These are phyloP conservation scores for Phytophthora tubulina DNA, from an alignment of 352 stramenopile genomes.

Conservation along the genomic window DNA sequence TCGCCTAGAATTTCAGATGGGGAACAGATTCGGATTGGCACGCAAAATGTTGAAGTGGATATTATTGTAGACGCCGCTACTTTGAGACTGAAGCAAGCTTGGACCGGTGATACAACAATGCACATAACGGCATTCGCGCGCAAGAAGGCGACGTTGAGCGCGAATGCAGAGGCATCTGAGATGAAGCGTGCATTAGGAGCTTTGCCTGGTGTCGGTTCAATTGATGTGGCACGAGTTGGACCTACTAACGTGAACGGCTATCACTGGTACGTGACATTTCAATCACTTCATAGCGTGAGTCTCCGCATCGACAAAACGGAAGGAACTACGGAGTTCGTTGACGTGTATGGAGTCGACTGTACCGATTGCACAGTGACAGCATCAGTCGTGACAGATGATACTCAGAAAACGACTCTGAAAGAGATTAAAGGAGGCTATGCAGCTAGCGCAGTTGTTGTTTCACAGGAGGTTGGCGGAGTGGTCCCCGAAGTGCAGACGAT, in stretches of 20 bases:
- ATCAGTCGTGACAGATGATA: constrained; percentile 52
- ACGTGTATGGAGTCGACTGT: constrained; percentile 61
- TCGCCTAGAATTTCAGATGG: constrained; percentile 36
- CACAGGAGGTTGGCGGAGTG: constrained; percentile 61
- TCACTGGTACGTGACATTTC: constrained; percentile 74
- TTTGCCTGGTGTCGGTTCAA: constrained; percentile 62
- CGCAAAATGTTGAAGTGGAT: constrained; percentile 55
- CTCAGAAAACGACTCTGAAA: constrained; percentile 32
- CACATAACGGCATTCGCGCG: constrained; percentile 75
- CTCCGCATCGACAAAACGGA: constrained; percentile 64
- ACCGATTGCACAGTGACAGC: constrained; percentile 52
- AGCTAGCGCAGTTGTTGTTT: constrained; percentile 52
- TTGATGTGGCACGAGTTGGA: constrained; percentile 66
- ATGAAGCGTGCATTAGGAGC: constrained; percentile 54
- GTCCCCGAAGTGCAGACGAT: constrained; percentile 78
- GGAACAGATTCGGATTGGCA: constrained; percentile 73
- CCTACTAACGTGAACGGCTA: constrained; percentile 69
- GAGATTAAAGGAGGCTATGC: constrained; percentile 60
- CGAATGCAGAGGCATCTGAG: constrained; percentile 60
- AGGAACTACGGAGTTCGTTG: constrained; percentile 37
- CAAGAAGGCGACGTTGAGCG: constrained; percentile 71
- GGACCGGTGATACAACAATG: constrained; percentile 43
- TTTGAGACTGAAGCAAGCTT: constrained; percentile 58
- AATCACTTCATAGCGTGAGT: constrained; percentile 64
- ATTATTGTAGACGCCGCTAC: constrained; percentile 31